Base-by-base conservation (phyloP, 345 rosid species). In the Brassica carinata region DNA sequence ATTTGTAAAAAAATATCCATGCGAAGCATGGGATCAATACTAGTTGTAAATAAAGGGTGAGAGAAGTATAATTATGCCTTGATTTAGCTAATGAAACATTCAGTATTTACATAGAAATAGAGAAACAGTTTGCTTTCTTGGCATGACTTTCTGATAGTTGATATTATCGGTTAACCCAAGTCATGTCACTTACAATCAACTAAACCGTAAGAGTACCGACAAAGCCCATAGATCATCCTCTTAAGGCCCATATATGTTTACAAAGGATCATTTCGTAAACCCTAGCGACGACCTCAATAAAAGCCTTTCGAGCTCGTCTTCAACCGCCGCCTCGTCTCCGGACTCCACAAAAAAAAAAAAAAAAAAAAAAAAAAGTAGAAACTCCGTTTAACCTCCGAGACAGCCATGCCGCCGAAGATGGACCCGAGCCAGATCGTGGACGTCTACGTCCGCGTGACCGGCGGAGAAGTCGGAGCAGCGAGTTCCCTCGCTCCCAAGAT, bases 401-500 rank as follows among this genome's bases (percentile, higher is more conserved):
- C 85, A 71, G 29, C 38, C 57, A 82, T 87, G 90, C 88, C 88
- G 74, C 90, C 90, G 61, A 87, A 87, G 82, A 72, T 87, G 81
- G 90, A 87, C 63, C 88, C 88, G 18, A 36, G 70, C 1, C 83
- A 74, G 82, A 86, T 86, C 70, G 90, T 87, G 1, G 90, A 87
- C 6, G 90, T 87, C 1, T 87, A 74, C 83, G 88, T 85, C 55
- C 87, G 88, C 34, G 87, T 85, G 59, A 87, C 90, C 45, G 88
- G 90, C 40, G 90, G 88, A 19, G 90, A 87, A 78, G 90, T 87
- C 1, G 90, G 90, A 58, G 90, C 88, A 0, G 88, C 88, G 48
- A 86, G 87, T 71, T 87, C 88, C 8, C 84, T 87, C 63, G 96
- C 93, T 13, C 96, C 93, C 0, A 91, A 91, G 77, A 89, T 91